Evolutionary conservation across 2,329 filamentous ascomycete genomes (phyloP).

Genomic region (Cytospora piceae): DNA sequence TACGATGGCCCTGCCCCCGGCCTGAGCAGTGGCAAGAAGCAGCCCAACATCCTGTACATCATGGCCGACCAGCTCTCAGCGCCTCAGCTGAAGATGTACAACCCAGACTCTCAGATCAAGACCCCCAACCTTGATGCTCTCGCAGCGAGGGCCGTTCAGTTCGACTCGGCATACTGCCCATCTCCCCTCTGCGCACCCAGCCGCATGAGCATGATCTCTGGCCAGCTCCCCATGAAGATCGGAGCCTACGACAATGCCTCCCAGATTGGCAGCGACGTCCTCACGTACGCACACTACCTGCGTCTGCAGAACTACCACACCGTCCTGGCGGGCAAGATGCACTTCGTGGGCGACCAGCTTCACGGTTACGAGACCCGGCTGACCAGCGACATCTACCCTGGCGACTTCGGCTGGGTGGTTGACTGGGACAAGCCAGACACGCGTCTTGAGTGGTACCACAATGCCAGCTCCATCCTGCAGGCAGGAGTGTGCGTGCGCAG

Average conservation of each 20-base stretch:
- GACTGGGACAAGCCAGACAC: conserved; percentile 92
- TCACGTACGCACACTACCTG: conserved; percentile 91
- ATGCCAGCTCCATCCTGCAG: conserved; percentile 90
- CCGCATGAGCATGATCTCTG: conserved; percentile 92
- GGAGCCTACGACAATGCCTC: conserved; percentile 90
- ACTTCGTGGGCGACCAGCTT: conserved; percentile 92
- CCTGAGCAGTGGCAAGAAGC: conserved; percentile 26
- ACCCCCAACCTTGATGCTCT: conserved; percentile 88
- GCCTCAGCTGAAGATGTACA: conserved; percentile 89
- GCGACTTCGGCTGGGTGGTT: conserved; percentile 91
- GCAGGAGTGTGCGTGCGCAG: conserved; percentile 86
- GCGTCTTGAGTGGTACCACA: conserved; percentile 93
- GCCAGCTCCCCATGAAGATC: conserved; percentile 88
- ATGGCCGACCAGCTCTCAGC: conserved; percentile 97
- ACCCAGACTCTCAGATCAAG: conserved; percentile 84
- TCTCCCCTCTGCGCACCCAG: conserved; percentile 91
- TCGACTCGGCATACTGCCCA: conserved; percentile 93
- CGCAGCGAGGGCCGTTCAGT: conserved; percentile 81
- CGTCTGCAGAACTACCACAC: conserved; percentile 86
- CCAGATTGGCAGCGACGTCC: conserved; percentile 79
- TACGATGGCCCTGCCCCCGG: conserved; percentile 18
- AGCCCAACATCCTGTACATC: conserved; percentile 84
- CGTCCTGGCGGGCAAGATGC: conserved; percentile 92
- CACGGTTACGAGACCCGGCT: conserved; percentile 92
- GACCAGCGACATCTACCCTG: conserved; percentile 95